Conservation (phyloP, 345 rosid genomes). For the Noccaea caerulescens region DNA sequence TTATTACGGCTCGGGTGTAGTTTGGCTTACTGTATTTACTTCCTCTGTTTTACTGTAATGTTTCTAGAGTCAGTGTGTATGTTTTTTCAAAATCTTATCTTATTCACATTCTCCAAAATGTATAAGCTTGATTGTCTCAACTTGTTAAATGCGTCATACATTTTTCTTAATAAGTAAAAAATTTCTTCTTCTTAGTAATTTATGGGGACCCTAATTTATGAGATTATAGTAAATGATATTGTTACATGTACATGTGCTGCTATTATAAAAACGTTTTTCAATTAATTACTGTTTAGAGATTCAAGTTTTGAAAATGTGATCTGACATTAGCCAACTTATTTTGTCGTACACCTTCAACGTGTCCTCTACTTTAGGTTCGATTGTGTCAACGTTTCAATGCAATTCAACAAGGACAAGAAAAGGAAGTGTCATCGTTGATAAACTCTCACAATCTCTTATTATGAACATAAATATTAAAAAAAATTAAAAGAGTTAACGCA, state of each 20-base stretch:
- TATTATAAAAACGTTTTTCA: neutral
- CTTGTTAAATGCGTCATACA: constrained; percentile 11
- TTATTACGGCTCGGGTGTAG: neutral
- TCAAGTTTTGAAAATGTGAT: neutral
- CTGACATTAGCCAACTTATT: neutral
- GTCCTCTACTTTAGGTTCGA: neutral
- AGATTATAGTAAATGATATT: neutral
- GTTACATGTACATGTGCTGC: neutral
- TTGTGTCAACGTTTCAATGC: neutral
- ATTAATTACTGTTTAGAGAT: neutral
- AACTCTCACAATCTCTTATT: too few relatives aligned
- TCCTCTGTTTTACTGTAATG: neutral
- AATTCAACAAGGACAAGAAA: neutral
- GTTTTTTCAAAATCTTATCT: neutral
- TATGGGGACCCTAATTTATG: too few relatives aligned
- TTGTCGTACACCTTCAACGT: neutral
- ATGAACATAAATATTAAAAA: too few relatives aligned
- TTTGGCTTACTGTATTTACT: constrained; percentile 2
- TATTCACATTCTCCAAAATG: neutral
- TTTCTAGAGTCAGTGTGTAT: neutral
- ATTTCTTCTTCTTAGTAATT: too few relatives aligned
- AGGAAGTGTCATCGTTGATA: too few relatives aligned
- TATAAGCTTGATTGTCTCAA: neutral
- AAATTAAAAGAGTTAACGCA: too few relatives aligned
- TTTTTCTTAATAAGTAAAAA: neutral